Percentiles rank a stretch among this genome's conserved stretches.
These are phyloP conservation scores for Floccularia luteovirens DNA, from an alignment of 768 basidiomycete genomes.

Conservation along the genomic window DNA sequence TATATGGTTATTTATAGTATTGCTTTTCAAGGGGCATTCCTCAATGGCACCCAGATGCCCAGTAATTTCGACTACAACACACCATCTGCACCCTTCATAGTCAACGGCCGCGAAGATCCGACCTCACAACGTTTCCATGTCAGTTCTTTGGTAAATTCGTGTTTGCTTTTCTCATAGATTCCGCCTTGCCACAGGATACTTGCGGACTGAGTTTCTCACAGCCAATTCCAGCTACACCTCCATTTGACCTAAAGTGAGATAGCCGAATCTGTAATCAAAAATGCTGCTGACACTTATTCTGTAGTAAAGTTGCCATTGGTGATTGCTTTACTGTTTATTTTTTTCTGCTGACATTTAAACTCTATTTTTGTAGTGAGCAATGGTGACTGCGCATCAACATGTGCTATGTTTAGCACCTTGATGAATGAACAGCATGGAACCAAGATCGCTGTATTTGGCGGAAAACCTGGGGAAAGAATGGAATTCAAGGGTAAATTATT, in stretches of 20 bases:
- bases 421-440: slow-evolving; percentile 51
- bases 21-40: slow-evolving; percentile 30
- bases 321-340: too few species aligned
- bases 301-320: neutral
- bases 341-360: too few species aligned
- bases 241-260: slow-evolving; percentile 32
- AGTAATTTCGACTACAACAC: slow-evolving; percentile 34
- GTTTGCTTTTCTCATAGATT: neutral
- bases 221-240: slow-evolving; percentile 34
- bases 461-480: slow-evolving; percentile 40
- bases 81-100: slow-evolving; percentile 28
- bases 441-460: slow-evolving; percentile 49
- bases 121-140: slow-evolving; percentile 45
- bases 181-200: slow-evolving; percentile 24
- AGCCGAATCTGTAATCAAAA: neutral
- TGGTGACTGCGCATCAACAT: slow-evolving; percentile 51
- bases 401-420: slow-evolving; percentile 54
- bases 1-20: neutral
- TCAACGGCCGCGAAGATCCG: slow-evolving; percentile 36
- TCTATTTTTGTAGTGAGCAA: slow-evolving; percentile 31
- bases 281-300: neutral
- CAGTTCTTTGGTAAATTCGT: neutral
- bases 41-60: slow-evolving; percentile 35
- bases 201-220: slow-evolving; percentile 30
- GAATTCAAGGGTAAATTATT: slow-evolving; percentile 36